Evolutionary conservation across 805 yeast genomes (phyloP).

Genomic region (Saccharomycopsis sp.): DNA sequence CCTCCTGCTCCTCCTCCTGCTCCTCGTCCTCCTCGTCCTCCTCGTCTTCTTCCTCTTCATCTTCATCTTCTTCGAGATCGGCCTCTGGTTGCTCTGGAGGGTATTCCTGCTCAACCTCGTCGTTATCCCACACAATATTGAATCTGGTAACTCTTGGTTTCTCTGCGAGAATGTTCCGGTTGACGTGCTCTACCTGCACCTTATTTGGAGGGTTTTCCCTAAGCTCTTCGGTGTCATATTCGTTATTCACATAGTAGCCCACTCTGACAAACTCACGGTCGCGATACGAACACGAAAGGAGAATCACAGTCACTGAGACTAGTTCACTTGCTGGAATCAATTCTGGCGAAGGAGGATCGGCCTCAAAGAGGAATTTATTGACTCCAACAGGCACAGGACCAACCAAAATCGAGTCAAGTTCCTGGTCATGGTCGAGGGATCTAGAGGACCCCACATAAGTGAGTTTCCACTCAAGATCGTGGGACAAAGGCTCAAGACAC

Average conservation of each 20-base stretch:
- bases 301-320: constrained; percentile 90
- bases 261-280: constrained; percentile 94
- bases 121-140: constrained; percentile 95
- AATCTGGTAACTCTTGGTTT: constrained; percentile 96
- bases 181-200: constrained; percentile 90
- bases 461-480: constrained; percentile 92
- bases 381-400: constrained; percentile 99
- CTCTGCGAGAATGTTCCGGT: constrained; percentile 89
- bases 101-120: constrained; percentile 62
- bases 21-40: constrained; percentile 41
- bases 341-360: constrained; percentile 96
- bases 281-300: constrained; percentile 87
- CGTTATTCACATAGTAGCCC: constrained; percentile 96
- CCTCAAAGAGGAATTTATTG: constrained; percentile 84
- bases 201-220: constrained; percentile 90
- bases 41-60: constrained; percentile 50
- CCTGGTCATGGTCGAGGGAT: constrained; percentile 94
- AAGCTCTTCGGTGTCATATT: constrained; percentile 87
- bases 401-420: constrained; percentile 89
- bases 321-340: constrained; percentile 92
- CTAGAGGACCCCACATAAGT: constrained; percentile 96
- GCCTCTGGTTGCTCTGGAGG: constrained; percentile 65
- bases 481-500: constrained; percentile 80
- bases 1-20: constrained; percentile 44
- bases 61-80: constrained; percentile 61